Evolutionary conservation across 2,329 filamentous ascomycete species (phyloP).

Genomic region (Paracorniculantispora psalliotae): DNA sequence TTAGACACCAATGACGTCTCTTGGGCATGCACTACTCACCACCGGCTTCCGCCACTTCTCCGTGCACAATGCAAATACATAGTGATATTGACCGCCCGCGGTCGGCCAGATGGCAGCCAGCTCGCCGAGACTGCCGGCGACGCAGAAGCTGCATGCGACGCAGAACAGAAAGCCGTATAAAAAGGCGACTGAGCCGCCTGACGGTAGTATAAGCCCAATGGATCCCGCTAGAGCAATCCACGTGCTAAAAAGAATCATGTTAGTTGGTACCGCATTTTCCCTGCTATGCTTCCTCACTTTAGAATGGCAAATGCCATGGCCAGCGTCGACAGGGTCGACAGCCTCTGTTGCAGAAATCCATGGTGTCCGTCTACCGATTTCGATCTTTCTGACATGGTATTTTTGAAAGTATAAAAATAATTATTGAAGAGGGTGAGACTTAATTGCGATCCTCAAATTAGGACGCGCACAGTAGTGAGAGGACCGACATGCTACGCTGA

Average conservation of each 20-base stretch:
- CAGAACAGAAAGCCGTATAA: conserved; percentile 43
- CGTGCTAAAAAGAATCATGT: conserved; percentile 16
- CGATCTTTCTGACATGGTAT: not conserved
- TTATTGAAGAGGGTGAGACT: not conserved
- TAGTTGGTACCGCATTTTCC: not conserved
- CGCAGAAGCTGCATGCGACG: conserved; percentile 38
- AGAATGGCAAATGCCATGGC: conserved; percentile 42
- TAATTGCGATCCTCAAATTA: not conserved
- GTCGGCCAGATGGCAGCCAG: conserved; percentile 42
- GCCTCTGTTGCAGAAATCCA: conserved; percentile 29
- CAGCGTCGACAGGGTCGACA: conserved; percentile 34
- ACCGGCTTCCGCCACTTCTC: conserved; percentile 33
- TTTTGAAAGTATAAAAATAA: not conserved
- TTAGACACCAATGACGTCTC: not conserved
- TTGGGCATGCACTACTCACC: conserved; percentile 20
- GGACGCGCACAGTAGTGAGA: not conserved
- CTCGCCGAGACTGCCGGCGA: conserved; percentile 39
- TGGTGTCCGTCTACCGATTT: not conserved
- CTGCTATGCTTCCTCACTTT: conserved; percentile 25
- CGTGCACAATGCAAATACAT: conserved; percentile 36
- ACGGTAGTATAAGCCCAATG: conserved; percentile 37
- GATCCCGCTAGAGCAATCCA: conserved; percentile 37
- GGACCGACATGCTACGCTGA: not conserved
- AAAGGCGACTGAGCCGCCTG: conserved; percentile 37
- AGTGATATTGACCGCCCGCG: conserved; percentile 43